A percentile compares a stretch with the other conserved stretches of the same genome.
phyloP scores from a whole-genome alignment of 345 rosid species.

The Linum usitatissimum region DNA sequence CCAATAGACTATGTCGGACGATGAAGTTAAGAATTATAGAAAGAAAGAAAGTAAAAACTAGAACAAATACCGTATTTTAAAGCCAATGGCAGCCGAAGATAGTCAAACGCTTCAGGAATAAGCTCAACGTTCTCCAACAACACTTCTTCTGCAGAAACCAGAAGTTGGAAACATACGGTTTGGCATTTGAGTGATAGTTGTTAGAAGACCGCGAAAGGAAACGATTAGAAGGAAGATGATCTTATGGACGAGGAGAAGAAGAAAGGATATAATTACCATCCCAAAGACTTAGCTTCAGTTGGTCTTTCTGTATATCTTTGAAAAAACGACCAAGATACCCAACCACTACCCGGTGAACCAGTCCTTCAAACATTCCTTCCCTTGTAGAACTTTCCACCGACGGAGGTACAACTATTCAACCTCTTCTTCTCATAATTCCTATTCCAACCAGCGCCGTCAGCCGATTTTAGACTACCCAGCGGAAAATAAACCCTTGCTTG shows the following conservation, averaged over 20 bases:
- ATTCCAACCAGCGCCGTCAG: not conserved
- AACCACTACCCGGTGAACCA: conserved; percentile 47
- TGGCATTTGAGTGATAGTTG: too few species aligned
- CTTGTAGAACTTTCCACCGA: not conserved
- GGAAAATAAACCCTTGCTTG: not conserved
- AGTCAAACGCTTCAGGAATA: conserved; percentile 81
- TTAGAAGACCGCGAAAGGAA: not conserved
- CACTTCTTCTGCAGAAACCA: conserved; percentile 36
- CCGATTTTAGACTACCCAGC: not conserved
- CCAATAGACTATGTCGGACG: not conserved
- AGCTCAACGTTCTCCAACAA: conserved; percentile 69
- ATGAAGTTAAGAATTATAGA: not conserved
- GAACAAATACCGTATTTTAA: conserved; percentile 49
- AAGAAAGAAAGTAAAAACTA: too few species aligned
- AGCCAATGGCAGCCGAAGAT: conserved; percentile 71
- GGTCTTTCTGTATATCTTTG: conserved; percentile 67
- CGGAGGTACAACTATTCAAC: not conserved
- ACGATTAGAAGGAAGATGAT: not conserved
- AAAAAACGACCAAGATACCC: conserved; percentile 77
- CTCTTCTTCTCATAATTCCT: not conserved
- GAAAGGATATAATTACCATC: conserved; percentile 15
- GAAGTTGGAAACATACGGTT: not conserved
- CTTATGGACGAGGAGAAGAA: not conserved
- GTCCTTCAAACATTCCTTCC: conserved; percentile 57
- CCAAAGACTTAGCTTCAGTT: conserved; percentile 78